Conservation (phyloP, 1,284 basidiomycete species). For the Pseudozyma tsukubaensis region DNA sequence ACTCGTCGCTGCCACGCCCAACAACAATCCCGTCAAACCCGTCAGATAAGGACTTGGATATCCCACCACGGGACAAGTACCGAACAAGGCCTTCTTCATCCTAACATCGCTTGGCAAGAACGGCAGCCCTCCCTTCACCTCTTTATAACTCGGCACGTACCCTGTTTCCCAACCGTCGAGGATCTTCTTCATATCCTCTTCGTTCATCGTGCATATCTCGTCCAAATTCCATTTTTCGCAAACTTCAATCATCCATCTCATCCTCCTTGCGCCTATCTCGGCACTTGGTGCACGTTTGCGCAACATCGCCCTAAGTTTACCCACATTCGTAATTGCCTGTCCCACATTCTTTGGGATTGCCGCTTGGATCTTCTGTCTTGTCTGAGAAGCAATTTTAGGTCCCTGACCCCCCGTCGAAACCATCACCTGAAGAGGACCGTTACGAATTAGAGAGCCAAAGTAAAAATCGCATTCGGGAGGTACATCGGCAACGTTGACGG, state of each 20-base stretch:
- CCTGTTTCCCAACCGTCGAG: conserved; percentile 68
- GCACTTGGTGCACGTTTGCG: conserved; percentile 82
- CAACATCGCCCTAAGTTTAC: conserved; percentile 76
- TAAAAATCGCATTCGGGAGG: conserved; percentile 92
- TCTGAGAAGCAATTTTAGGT: conserved; percentile 87
- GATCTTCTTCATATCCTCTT: conserved; percentile 69
- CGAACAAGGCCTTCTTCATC: conserved; percentile 53
- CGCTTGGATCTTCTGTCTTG: conserved; percentile 79
- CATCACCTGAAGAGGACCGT: conserved; percentile 93
- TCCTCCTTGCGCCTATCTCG: conserved; percentile 78
- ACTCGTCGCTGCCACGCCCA: conserved; percentile 38
- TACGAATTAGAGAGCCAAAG: conserved; percentile 92
- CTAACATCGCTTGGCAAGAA: conserved; percentile 31
- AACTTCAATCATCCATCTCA: conserved; percentile 94
- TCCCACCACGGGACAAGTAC: conserved; percentile 59
- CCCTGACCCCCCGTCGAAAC: conserved; percentile 94
- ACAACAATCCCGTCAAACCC: conserved; percentile 38
- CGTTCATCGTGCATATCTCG: conserved; percentile 78
- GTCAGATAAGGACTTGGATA: conserved; percentile 57
- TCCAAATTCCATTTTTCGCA: conserved; percentile 87
- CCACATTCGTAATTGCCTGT: conserved; percentile 83
- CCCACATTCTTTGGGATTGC: conserved; percentile 80
- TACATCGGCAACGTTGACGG: conserved; percentile 96
- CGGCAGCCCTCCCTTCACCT: conserved; percentile 42
- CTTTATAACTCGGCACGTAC: conserved; percentile 57